Evolutionary conservation across 768 basidiomycete species (phyloP), one percentile per base, ranked within the genome.

Genomic region (Scleroderma citrinum): DNA sequence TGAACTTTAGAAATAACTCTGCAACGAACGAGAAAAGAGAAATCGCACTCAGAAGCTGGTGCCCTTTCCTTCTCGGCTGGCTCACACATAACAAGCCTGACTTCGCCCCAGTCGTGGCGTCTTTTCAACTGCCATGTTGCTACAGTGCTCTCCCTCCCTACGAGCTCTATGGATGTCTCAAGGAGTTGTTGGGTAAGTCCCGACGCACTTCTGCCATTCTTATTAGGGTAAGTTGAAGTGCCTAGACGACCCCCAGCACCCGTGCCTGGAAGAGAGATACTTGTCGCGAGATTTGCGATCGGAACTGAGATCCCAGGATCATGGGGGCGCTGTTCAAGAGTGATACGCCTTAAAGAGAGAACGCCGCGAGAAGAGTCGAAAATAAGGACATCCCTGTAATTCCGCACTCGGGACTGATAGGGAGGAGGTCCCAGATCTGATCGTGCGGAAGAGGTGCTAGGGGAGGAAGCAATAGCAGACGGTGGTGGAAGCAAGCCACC

Each of bases 51-150:
- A 13, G 58, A 52, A 7, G 39, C 29, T 12, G 40, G 13, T 10
- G 31, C 24, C 35, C 44, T 60, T 1, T 46, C 35, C 13, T 37
- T 46, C 26, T 56, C 54, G 13, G 45, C 45, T 2, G 29, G 38
- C 47, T 53, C 44, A 19, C 47, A 29, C 23, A 50, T 23, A 31
- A 48, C 57, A 24, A 62, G 69, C 56, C 70, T 76, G 47, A 85
- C 74, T 50, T 80, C 78, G 5, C 65, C 66, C 78, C 80, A 81
- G 24, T 75, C 77, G 14, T 64, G 59, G 13, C 71, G 70, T 34
- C 82, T 66, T 52, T 71, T 68, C 51, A 91, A 58, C 56, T 74
- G 72, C 86, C 88, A 90, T 1, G 79, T 83, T 35, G 84, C 84
- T 17, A 87, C 71, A 4, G 66, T 64, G 17, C 52, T 65, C 19